These are phyloP conservation scores for Vitis amurensis DNA, from an alignment of 164 flowering plant species.

Conservation along the genomic window DNA sequence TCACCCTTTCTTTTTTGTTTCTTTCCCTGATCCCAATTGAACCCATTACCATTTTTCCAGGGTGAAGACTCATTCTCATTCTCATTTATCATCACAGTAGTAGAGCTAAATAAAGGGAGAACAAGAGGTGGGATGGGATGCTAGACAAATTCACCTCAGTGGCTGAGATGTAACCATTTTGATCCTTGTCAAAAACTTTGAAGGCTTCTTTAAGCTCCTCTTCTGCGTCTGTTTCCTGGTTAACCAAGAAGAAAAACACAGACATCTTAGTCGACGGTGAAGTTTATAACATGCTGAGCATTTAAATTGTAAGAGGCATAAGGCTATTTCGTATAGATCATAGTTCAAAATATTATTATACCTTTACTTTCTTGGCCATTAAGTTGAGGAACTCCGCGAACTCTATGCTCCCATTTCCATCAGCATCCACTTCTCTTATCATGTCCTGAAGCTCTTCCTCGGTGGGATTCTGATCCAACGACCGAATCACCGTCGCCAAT, in stretches of 20 bases:
- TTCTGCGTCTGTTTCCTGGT: constrained; percentile 70
- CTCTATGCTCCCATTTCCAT: constrained; percentile 79
- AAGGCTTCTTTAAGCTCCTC: constrained; percentile 84
- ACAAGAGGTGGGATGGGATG: neutral
- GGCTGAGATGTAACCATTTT: constrained; percentile 76
- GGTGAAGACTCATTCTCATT: no score
- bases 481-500: constrained; percentile 74
- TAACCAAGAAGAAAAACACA: neutral
- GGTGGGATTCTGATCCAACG: constrained; percentile 76
- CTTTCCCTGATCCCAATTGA: no score
- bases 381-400: constrained; percentile 71
- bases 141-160: constrained; percentile 46
- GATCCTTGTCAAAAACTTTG: constrained; percentile 85
- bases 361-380: constrained; percentile 79
- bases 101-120: neutral
- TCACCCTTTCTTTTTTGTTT: no score
- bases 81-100: no score
- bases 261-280: no score
- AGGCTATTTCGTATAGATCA: no score
- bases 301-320: no score
- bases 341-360: constrained; percentile 6
- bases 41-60: no score
- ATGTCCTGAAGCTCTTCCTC: constrained; percentile 71
- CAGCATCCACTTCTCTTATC: constrained; percentile 68
- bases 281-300: no score